These are phyloP conservation scores for Rhizopogon vinicolor DNA, from an alignment of 768 basidiomycete species.

Conservation along the genomic window DNA sequence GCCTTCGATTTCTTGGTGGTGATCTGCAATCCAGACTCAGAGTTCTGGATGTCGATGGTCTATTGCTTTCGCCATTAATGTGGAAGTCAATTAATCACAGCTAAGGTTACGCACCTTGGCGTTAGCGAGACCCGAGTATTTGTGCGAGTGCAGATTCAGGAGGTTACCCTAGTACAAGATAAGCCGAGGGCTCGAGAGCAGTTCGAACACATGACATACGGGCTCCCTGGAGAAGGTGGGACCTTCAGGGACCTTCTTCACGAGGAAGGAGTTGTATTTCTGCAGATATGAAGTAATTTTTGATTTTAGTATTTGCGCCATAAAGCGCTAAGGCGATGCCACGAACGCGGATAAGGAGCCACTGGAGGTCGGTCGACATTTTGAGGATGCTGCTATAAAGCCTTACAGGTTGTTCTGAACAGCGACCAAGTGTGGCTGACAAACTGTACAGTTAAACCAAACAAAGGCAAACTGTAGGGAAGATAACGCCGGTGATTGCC, in stretches of 20 bases:
- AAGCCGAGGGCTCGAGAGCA: slow-evolving; percentile 3
- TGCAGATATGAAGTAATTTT: slow-evolving; percentile 24
- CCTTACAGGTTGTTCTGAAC: slow-evolving; percentile 6
- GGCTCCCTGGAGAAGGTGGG: slow-evolving; percentile 83
- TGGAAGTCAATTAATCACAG: neutral
- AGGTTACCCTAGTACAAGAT: slow-evolving; percentile 65
- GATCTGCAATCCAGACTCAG: slow-evolving; percentile 53
- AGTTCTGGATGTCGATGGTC: slow-evolving; percentile 63
- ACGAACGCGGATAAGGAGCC: slow-evolving; percentile 87
- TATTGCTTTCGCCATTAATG: slow-evolving; percentile 23
- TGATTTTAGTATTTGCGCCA: neutral
- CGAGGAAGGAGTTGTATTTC: slow-evolving; percentile 83
- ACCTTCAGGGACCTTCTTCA: slow-evolving; percentile 70
- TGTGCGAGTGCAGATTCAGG: slow-evolving; percentile 84
- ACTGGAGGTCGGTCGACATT: slow-evolving; percentile 90
- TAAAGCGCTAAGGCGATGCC: neutral
- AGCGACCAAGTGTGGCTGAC: slow-evolving; percentile 26
- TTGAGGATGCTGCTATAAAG: slow-evolving; percentile 22
- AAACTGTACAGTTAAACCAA: slow-evolving; percentile 28
- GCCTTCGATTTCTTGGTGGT: slow-evolving; percentile 62
- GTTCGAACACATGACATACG: slow-evolving; percentile 37
- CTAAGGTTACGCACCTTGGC: slow-evolving; percentile 49
- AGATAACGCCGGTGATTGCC: neutral
- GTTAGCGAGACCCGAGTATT: slow-evolving; percentile 89
- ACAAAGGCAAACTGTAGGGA: slow-evolving; percentile 17